Conservation (phyloP, 2,329 filamentous ascomycete genomes). For the Rhynchosporium secalis region DNA sequence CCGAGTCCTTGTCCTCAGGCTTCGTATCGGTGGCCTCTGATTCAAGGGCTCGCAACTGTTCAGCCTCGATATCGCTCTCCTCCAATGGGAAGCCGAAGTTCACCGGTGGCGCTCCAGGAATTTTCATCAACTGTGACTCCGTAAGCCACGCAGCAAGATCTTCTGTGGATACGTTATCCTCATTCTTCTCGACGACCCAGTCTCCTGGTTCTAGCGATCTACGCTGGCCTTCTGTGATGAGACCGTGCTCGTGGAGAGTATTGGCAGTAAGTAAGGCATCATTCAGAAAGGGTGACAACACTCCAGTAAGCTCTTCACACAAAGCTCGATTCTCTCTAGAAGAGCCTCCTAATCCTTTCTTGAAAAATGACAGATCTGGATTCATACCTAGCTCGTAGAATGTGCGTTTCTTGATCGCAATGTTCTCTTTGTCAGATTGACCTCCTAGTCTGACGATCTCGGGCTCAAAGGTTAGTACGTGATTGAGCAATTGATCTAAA, state of each 20-base stretch:
- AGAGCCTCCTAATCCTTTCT: conserved; percentile 17
- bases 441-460: conserved; percentile 60
- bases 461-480: conserved; percentile 51
- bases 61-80: conserved; percentile 35
- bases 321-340: conserved; percentile 7
- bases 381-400: conserved; percentile 59
- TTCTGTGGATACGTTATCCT: background rate
- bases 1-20: conserved; percentile 28
- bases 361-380: conserved; percentile 36
- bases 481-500: conserved; percentile 72
- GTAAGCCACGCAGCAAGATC: conserved; percentile 31
- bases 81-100: conserved; percentile 35
- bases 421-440: conserved; percentile 45
- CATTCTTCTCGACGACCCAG: conserved; percentile 28
- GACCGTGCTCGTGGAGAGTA: conserved; percentile 51
- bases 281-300: conserved; percentile 42
- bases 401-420: conserved; percentile 63
- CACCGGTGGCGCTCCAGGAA: conserved; percentile 31
- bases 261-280: conserved; percentile 52
- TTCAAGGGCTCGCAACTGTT: conserved; percentile 33
- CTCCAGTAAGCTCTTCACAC: conserved; percentile 15
- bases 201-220: conserved; percentile 57
- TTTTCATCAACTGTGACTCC: conserved; percentile 26
- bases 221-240: conserved; percentile 65
- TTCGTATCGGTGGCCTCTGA: conserved; percentile 23